Base-by-base conservation (phyloP, 371 early-diverging fungal species). In the Mortierella polycephala region DNA sequence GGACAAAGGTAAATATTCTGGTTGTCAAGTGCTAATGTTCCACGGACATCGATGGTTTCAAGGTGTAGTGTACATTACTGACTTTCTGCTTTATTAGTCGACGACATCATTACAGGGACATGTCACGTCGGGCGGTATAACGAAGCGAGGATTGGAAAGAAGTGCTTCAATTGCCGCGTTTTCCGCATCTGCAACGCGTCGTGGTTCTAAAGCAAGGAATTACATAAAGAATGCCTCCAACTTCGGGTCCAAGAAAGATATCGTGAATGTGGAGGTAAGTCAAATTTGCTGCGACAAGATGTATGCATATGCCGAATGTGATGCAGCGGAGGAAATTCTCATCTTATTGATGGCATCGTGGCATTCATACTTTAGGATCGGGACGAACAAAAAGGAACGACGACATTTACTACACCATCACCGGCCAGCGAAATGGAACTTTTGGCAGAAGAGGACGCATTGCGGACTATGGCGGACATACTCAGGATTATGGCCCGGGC, bases 401-500 rank as follows among this genome's bases (percentile, higher is more conserved):
- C 40, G n/a, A 9, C 14, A n/a, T 5, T 46, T 5, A 14, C 49
- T 6, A 53, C 41, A 53, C 1, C 57, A 10, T 12, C 40, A 16
- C 11, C 53, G 37, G 18, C 50, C n/a, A 60, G 46, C 13, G 81
- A 75, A 2, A 57, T 56, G 18, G 75, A 81, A 11, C 5, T 58
- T 37, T 52, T 49, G 70, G 62, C 44, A 4, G 64, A 64, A 11
- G 41, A 61, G 16, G 71, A 57, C 39, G 75, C 58, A 16, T 49
- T 73, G 45, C 59, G 64, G 23, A 62, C 65, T 39, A 46, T 85
- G 46, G 59, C 74, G 41, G 64, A 71, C 11, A 63, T 86, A 13
- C 40, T 86, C 49, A 65, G 62, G 63, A 68, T 69, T n/a, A 63
- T 67, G 13, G 82, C 81, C 0, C 46, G 66, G 30, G 85, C 75